Evolutionary conservation across 352 stramenopile species (phyloP).

Genomic region (Pythium scleroteichum): DNA sequence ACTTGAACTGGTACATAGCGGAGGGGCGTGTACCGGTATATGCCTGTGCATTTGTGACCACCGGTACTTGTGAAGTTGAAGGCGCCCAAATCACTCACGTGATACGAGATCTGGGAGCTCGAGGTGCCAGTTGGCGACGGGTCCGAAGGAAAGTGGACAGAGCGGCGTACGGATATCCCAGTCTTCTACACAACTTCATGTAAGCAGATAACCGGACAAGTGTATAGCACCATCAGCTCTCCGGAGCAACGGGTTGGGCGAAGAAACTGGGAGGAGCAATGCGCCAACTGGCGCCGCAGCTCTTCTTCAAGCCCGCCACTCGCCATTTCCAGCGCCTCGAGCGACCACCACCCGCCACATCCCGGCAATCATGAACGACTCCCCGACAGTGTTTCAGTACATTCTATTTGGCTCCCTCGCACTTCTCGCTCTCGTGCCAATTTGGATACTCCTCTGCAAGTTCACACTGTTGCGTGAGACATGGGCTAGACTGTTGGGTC

Average conservation of each 20-base stretch:
- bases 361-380: conserved; percentile 2
- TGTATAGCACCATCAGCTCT: not conserved
- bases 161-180: too few relatives aligned
- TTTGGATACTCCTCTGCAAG: conserved; percentile 5
- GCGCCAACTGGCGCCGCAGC: too few relatives aligned
- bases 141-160: too few relatives aligned
- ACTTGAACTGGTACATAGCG: too few relatives aligned
- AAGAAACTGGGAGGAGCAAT: too few relatives aligned
- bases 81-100: too few relatives aligned
- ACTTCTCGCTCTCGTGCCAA: conserved; percentile 12
- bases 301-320: not conserved
- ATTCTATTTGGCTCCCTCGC: conserved; percentile 15
- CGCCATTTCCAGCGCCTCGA: not conserved
- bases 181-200: not conserved
- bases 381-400: conserved; percentile 6
- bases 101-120: too few relatives aligned
- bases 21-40: too few relatives aligned
- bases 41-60: too few relatives aligned
- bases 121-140: too few relatives aligned
- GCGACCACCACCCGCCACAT: not conserved
- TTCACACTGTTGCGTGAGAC: conserved; percentile 8
- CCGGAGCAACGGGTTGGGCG: too few relatives aligned
- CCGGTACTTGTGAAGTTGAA: too few relatives aligned
- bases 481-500: not conserved
- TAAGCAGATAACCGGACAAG: not conserved